A percentile compares a stretch with the other conserved stretches of the same genome.
phyloP scores from a whole-genome alignment of 805 yeast genomes.

The Maudiozyma serrabonitensis region DNA sequence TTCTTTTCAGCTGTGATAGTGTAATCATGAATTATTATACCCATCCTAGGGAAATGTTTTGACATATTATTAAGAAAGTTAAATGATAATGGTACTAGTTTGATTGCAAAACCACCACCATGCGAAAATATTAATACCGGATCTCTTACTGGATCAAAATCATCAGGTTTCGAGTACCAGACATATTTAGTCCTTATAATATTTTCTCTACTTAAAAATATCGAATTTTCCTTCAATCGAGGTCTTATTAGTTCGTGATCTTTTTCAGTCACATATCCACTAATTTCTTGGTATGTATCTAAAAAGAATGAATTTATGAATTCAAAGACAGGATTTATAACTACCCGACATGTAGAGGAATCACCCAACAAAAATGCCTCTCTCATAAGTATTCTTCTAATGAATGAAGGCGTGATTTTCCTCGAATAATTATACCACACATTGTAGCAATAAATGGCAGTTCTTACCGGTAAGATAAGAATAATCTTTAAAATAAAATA shows the following conservation, averaged over 20 bases:
- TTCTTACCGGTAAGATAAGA: slow-evolving; percentile 3
- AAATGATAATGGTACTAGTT: slow-evolving; percentile 10
- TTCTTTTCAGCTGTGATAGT: slow-evolving; percentile 8
- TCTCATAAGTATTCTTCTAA: slow-evolving; percentile 9
- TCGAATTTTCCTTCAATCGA: background rate
- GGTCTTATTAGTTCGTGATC: background rate
- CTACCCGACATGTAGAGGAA: slow-evolving; percentile 4
- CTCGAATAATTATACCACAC: background rate
- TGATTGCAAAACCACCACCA: slow-evolving; percentile 23
- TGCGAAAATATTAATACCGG: slow-evolving; percentile 15
- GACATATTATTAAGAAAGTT: slow-evolving; percentile 9
- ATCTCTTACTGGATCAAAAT: slow-evolving; percentile 12
- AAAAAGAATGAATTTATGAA: background rate
- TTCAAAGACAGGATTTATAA: slow-evolving; percentile 12
- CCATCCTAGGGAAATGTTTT: slow-evolving; percentile 8
- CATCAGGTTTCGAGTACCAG: slow-evolving; percentile 9
- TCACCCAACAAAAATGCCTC: slow-evolving; percentile 11
- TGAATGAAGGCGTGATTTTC: background rate
- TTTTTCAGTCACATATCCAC: background rate
- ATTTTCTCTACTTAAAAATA: background rate
- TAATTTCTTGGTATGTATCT: background rate
- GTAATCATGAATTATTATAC: slow-evolving; percentile 15
- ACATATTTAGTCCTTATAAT: background rate
- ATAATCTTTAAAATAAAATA: slow-evolving; percentile 7
- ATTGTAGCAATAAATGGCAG: background rate